Evolutionary conservation across 225 moss, liverwort and hornwort genomes (phyloP).

Genomic region (Physcomitrellopsis africana): DNA sequence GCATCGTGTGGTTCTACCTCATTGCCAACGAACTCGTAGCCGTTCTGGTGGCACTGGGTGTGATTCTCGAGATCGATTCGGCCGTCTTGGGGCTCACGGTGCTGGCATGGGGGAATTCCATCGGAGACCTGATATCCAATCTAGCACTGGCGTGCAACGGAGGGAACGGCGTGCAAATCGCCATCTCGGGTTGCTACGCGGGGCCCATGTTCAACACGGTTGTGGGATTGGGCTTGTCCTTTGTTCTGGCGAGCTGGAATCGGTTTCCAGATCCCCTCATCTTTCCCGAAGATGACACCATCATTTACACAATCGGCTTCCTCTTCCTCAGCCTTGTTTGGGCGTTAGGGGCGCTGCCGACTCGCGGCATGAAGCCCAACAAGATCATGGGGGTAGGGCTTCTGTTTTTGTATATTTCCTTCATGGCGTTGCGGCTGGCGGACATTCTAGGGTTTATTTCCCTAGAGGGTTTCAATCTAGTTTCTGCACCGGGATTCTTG

Average conservation of each 20-base stretch:
- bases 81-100: slow-evolving; percentile 91
- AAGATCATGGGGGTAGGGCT: slow-evolving; percentile 84
- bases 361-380: slow-evolving; percentile 71
- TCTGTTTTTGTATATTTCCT: slow-evolving; percentile 63
- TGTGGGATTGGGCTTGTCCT: slow-evolving; percentile 81
- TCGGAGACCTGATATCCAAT: slow-evolving; percentile 93
- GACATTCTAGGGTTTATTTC: slow-evolving; percentile 47
- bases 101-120: slow-evolving; percentile 95
- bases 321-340: slow-evolving; percentile 79
- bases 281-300: slow-evolving; percentile 68
- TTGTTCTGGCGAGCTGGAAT: slow-evolving; percentile 89
- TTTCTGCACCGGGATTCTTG: slow-evolving; percentile 40
- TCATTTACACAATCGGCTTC: slow-evolving; percentile 82
- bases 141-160: slow-evolving; percentile 68
- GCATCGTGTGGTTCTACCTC: slow-evolving; percentile 98
- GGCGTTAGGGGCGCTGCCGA: slow-evolving; percentile 66
- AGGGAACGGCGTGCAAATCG: slow-evolving; percentile 84
- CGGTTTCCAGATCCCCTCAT: slow-evolving; percentile 60
- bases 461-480: slow-evolving; percentile 45
- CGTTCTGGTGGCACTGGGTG: slow-evolving; percentile 79
- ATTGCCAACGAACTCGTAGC: slow-evolving; percentile 96
- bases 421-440: slow-evolving; percentile 65
- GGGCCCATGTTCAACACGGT: slow-evolving; percentile 97
- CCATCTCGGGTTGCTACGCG: slow-evolving; percentile 92
- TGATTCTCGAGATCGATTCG: slow-evolving; percentile 83